Base-by-base conservation (phyloP, 139 green algal genomes). In the Ettlia oleoabundans region DNA sequence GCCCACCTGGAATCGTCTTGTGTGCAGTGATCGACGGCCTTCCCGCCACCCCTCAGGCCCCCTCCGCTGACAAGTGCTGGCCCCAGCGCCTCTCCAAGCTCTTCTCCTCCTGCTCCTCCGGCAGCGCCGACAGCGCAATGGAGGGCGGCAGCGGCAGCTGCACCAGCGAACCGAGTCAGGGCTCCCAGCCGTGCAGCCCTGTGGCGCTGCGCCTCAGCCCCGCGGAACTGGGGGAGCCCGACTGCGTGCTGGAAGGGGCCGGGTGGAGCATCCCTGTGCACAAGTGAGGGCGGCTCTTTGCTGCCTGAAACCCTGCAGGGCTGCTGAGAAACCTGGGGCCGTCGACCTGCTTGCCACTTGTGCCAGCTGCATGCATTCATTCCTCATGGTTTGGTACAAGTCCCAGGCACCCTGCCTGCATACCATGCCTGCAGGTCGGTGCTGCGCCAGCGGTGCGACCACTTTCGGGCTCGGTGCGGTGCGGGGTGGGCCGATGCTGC, bases 401-500 rank as follows among this genome's bases (percentile, higher is more conserved):
- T n/a, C n/a, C n/a, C n/a, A n/a, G n/a, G n/a, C n/a, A 69, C n/a
- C 62, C 28, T 83, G 3, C 43, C 55, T 40, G 43, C 66, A 2
- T 38, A 6, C 40, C 42, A 38, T 9, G 24, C 13, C 30, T 4
- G 70, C 82, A 88, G 84, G 73, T 37, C 32, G 19, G 82, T 92
- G 68, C 80, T 92, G 78, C 78, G 85, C 15, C 69, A 73, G 55
- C 86, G 89, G 5, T 92, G 87, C 79, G 85, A 89, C 21, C 82
- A 86, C 55, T 88, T 90, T 52, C 67, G 85, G n/a, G 89, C 89
- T 1, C 63, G 80, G n/a, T 81, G 82, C 43, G 67, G 88, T 40
- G 85, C 81, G 74, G 89, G 89, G 64, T 91, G 91, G 89, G 71
- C 76, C 18, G 89, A 92, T 52, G 83, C 89, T 24, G 53, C 18